phyloP scores from a whole-genome alignment of 768 basidiomycete genomes.

The Tubosaeta sp. region DNA sequence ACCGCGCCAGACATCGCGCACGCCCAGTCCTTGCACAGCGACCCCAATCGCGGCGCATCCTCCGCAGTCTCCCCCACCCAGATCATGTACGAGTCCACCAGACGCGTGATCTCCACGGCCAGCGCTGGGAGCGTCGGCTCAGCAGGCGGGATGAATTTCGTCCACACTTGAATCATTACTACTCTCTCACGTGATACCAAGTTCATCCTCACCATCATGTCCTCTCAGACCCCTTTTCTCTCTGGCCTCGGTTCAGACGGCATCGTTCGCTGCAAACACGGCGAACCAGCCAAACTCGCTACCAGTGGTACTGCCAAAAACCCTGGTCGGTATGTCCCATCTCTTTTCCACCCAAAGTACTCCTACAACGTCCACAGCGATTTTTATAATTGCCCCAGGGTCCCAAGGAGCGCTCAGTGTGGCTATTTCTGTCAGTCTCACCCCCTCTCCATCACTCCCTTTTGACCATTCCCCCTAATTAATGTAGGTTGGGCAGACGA shows the following conservation, averaged over 20 bases:
- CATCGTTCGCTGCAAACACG: constrained; percentile 34
- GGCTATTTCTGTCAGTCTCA: constrained; percentile 35
- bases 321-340: constrained; percentile 33
- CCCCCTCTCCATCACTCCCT: not conserved
- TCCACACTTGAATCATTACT: constrained; percentile 39
- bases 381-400: constrained; percentile 39
- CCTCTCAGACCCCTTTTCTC: constrained; percentile 11
- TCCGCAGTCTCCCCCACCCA: constrained; percentile 60
- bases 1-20: constrained; percentile 64
- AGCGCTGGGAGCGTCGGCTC: constrained; percentile 54
- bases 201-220: not conserved
- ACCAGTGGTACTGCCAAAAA: constrained; percentile 32
- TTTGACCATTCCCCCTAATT: not conserved
- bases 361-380: constrained; percentile 8
- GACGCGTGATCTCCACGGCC: constrained; percentile 59
- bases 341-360: not conserved
- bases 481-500: constrained; percentile 33
- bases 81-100: constrained; percentile 76
- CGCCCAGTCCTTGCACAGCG: constrained; percentile 72
- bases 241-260: constrained; percentile 22
- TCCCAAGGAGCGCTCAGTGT: constrained; percentile 1
- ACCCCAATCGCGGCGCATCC: constrained; percentile 50
- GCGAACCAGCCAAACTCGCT: constrained; percentile 15
- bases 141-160: constrained; percentile 45
- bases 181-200: constrained; percentile 20